phyloP scores from a whole-genome alignment of 805 yeast genomes.

The Candida hungchunana region DNA sequence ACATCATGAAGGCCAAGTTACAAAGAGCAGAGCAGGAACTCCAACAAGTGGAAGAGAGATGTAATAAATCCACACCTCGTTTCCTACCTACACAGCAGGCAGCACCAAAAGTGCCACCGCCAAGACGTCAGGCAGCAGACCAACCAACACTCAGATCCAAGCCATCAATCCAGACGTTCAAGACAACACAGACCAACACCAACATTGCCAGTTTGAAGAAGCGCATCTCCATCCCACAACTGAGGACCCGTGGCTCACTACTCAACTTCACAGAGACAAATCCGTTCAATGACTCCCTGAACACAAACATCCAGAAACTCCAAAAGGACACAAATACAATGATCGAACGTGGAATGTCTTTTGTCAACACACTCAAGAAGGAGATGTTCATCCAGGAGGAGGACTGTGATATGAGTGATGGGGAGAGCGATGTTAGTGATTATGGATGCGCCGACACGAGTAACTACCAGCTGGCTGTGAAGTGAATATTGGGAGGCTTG shows the following conservation, averaged over 20 bases:
- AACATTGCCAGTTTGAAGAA: slow-evolving; percentile 21
- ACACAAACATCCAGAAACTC: slow-evolving; percentile 19
- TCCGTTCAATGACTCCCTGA: slow-evolving; percentile 9
- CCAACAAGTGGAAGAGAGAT: slow-evolving; percentile 30
- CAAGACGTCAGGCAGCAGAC: slow-evolving; percentile 7
- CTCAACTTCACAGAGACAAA: slow-evolving; percentile 7
- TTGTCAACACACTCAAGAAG: slow-evolving; percentile 25
- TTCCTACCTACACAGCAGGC: not conserved
- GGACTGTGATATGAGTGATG: slow-evolving; percentile 11
- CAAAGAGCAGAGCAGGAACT: slow-evolving; percentile 37
- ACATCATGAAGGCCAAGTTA: slow-evolving; percentile 33
- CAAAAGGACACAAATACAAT: slow-evolving; percentile 24
- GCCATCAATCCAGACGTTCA: slow-evolving; percentile 16
- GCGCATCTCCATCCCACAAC: slow-evolving; percentile 21
- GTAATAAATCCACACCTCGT: slow-evolving; percentile 18
- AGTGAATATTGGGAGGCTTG: slow-evolving; percentile 7
- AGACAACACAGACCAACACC: slow-evolving; percentile 9
- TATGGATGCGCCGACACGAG: slow-evolving; percentile 27
- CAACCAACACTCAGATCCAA: slow-evolving; percentile 9
- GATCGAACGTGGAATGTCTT: slow-evolving; percentile 19
- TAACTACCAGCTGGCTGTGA: slow-evolving; percentile 25
- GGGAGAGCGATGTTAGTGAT: slow-evolving; percentile 15
- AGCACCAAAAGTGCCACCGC: slow-evolving; percentile 6
- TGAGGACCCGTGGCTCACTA: slow-evolving; percentile 10
- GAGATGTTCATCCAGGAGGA: slow-evolving; percentile 29